A percentile compares a stretch with the other conserved stretches of the same genome.
These are phyloP conservation scores for Colletotrichum siamense DNA, from an alignment of 2,329 filamentous ascomycete species.

Conservation along the genomic window DNA sequence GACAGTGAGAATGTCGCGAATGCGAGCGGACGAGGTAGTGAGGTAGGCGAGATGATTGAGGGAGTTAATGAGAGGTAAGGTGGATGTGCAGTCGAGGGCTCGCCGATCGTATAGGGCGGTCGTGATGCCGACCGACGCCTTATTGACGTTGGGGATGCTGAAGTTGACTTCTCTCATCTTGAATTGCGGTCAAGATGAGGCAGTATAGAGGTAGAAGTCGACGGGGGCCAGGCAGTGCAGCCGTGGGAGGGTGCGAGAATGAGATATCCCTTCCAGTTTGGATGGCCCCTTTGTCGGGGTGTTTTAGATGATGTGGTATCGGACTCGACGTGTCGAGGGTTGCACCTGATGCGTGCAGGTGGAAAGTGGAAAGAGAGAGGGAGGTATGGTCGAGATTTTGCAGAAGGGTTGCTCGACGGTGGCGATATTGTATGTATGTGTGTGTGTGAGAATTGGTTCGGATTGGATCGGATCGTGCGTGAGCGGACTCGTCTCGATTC, in stretches of 20 bases:
- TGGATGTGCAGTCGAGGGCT: slow-evolving; percentile 97
- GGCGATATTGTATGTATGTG: slow-evolving; percentile 18
- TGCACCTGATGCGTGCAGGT: not conserved
- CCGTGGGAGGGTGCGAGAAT: slow-evolving; percentile 5
- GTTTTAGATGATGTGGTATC: not conserved
- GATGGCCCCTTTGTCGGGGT: slow-evolving; percentile 15
- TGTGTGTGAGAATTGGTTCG: slow-evolving; percentile 8
- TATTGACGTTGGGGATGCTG: slow-evolving; percentile 99
- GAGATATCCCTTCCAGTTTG: slow-evolving; percentile 17
- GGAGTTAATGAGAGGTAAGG: slow-evolving; percentile 96
- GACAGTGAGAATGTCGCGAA: slow-evolving; percentile 96
- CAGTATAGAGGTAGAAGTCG: not conserved
- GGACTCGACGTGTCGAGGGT: slow-evolving; percentile 11
- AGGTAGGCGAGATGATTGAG: slow-evolving; percentile 98
- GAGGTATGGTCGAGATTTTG: not conserved
- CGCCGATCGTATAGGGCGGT: slow-evolving; percentile 97
- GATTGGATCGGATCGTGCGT: slow-evolving; percentile 14
- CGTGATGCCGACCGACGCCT: slow-evolving; percentile 98
- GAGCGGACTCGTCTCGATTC: slow-evolving; percentile 23
- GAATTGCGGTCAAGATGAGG: slow-evolving; percentile 28
- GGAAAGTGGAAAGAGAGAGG: not conserved
- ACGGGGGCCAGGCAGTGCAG: slow-evolving; percentile 20
- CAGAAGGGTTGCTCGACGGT: slow-evolving; percentile 6
- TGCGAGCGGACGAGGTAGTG: slow-evolving; percentile 95
- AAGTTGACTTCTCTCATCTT: slow-evolving; percentile 99